These are phyloP conservation scores for Porcisia deanei DNA, from an alignment of 208 protist genomes.

Conservation along the genomic window DNA sequence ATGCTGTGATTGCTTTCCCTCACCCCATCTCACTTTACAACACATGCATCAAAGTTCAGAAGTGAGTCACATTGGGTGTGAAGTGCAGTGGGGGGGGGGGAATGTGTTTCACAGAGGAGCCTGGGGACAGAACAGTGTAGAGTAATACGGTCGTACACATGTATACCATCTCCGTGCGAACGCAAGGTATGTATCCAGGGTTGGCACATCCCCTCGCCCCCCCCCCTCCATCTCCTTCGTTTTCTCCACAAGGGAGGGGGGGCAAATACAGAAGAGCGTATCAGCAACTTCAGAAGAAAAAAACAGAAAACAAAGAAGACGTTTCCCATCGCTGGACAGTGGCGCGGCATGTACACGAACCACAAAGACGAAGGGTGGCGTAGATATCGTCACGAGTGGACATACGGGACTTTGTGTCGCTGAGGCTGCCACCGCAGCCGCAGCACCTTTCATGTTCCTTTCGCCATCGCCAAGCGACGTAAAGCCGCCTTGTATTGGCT, in stretches of 20 bases:
- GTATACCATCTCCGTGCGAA: too few relatives aligned
- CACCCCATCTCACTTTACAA: too few relatives aligned
- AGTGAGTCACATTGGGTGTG: too few relatives aligned
- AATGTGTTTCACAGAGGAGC: too few relatives aligned
- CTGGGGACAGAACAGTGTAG: too few relatives aligned
- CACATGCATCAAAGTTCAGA: too few relatives aligned
- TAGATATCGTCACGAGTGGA: neutral
- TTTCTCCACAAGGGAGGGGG: neutral
- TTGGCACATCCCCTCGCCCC: neutral
- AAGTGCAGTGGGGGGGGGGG: too few relatives aligned
- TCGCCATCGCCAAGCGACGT: neutral
- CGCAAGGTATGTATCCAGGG: neutral
- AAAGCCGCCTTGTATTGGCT: neutral
- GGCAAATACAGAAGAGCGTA: neutral
- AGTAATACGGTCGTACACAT: too few relatives aligned
- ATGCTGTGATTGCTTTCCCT: too few relatives aligned
- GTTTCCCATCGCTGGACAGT: neutral
- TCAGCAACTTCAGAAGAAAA: neutral
- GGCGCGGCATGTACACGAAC: neutral
- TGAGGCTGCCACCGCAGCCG: neutral
- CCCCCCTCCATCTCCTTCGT: too few relatives aligned
- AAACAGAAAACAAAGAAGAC: neutral
- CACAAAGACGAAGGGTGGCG: neutral
- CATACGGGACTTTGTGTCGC: neutral
- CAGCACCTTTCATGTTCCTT: neutral